These are phyloP conservation scores for Geosmithia morbida DNA, from an alignment of 2,329 filamentous ascomycete species.

Conservation along the genomic window DNA sequence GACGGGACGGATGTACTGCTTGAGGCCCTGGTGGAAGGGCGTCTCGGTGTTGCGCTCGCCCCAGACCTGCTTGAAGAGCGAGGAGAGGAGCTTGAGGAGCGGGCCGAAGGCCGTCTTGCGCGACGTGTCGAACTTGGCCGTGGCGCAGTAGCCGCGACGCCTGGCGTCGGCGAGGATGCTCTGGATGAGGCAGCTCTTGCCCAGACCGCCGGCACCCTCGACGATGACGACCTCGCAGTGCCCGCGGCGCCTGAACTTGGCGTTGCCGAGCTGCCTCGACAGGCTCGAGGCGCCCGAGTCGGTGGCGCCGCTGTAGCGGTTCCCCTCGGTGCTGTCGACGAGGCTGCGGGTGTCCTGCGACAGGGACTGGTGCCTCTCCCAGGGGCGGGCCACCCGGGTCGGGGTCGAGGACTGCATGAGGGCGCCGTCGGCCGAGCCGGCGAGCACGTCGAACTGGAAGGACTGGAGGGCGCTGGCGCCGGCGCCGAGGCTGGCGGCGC, in stretches of 20 bases:
- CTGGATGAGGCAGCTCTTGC: slow-evolving; percentile 50
- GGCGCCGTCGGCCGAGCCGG: slow-evolving; percentile 27
- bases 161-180: slow-evolving; percentile 47
- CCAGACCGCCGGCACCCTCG: slow-evolving; percentile 47
- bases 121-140: slow-evolving; percentile 50
- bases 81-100: slow-evolving; percentile 48
- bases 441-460: slow-evolving; percentile 22
- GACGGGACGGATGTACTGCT: slow-evolving; percentile 46
- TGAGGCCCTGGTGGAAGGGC: slow-evolving; percentile 44
- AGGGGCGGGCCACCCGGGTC: slow-evolving; percentile 25
- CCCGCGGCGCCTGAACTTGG: slow-evolving; percentile 45
- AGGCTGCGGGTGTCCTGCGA: slow-evolving; percentile 32
- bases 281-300: slow-evolving; percentile 34
- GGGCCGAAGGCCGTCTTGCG: slow-evolving; percentile 48
- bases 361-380: slow-evolving; percentile 38
- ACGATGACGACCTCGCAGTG: slow-evolving; percentile 50
- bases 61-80: slow-evolving; percentile 53
- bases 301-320: slow-evolving; percentile 20
- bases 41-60: slow-evolving; percentile 53
- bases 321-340: slow-evolving; percentile 26
- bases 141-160: slow-evolving; percentile 48
- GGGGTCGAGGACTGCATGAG: slow-evolving; percentile 24
- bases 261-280: slow-evolving; percentile 37
- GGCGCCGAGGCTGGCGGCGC: neutral
- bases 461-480: slow-evolving; percentile 19